These are phyloP conservation scores for Leishmania martiniquensis DNA, from an alignment of 208 protist species.

Conservation along the genomic window DNA sequence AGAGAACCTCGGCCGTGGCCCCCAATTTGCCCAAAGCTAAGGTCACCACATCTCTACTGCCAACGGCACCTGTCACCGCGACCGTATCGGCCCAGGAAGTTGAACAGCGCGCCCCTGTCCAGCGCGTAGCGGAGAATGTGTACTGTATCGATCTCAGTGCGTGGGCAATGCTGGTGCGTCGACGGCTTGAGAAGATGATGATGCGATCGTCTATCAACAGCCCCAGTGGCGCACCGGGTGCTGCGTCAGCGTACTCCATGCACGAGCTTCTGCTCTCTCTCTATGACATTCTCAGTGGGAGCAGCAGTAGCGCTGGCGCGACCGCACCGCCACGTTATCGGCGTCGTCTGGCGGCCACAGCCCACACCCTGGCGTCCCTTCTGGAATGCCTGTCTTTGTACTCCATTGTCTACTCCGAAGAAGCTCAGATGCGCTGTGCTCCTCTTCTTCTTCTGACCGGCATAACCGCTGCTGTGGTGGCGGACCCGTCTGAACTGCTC, in stretches of 20 bases:
- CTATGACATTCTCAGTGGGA: neutral
- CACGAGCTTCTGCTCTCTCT: conserved; percentile 10
- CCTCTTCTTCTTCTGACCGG: conserved; percentile 21
- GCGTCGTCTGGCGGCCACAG: conserved; percentile 1
- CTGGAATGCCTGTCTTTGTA: conserved; percentile 10
- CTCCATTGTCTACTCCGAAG: conserved; percentile 14
- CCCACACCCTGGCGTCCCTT: conserved; percentile 5
- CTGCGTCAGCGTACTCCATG: neutral
- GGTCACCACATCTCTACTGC: neutral
- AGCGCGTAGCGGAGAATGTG: conserved; percentile 18
- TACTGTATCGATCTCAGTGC: conserved; percentile 17
- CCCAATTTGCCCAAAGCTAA: neutral
- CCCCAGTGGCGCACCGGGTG: neutral
- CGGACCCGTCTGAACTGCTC: conserved; percentile 4
- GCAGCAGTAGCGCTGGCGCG: neutral
- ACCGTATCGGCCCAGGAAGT: neutral
- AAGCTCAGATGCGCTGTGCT: conserved; percentile 10
- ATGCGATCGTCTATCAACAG: neutral
- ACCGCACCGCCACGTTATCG: neutral
- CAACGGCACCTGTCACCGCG: neutral
- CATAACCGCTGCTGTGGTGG: conserved; percentile 1
- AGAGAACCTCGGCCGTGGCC: neutral
- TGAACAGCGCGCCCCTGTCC: neutral
- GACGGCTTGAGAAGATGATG: neutral
- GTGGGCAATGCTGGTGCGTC: conserved; percentile 12